These are phyloP conservation scores for Colletotrichum liriopes DNA, from an alignment of 2,329 filamentous ascomycete species.

Conservation along the genomic window DNA sequence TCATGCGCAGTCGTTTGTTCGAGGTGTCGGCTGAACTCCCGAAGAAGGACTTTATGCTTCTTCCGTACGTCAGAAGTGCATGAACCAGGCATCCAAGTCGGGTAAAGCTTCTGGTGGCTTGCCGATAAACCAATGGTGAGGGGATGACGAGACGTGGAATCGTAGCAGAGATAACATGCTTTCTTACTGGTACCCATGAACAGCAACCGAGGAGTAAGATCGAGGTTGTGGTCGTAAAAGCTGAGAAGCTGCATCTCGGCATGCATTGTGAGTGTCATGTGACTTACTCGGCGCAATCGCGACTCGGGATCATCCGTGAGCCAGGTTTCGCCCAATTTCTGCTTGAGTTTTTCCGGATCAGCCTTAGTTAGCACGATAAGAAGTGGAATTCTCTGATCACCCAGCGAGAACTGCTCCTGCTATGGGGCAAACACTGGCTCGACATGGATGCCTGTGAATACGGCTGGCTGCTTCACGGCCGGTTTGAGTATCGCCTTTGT, in stretches of 20 bases:
- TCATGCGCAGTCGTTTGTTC: slow-evolving; percentile 36
- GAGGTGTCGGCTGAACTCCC: slow-evolving; percentile 42
- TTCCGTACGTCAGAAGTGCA: slow-evolving; percentile 21
- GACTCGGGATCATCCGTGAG: slow-evolving; percentile 41
- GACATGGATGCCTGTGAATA: slow-evolving; percentile 46
- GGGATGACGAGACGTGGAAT: slow-evolving; percentile 48
- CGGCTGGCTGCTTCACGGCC: slow-evolving; percentile 45
- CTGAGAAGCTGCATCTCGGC: slow-evolving; percentile 52
- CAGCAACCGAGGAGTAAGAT: slow-evolving; percentile 42
- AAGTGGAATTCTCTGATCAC: not conserved
- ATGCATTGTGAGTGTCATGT: slow-evolving; percentile 47
- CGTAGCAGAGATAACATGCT: slow-evolving; percentile 51
- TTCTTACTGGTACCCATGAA: slow-evolving; percentile 54
- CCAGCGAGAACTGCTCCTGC: not conserved
- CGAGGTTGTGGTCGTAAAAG: slow-evolving; percentile 50
- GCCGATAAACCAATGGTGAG: slow-evolving; percentile 48
- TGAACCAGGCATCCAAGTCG: slow-evolving; percentile 51
- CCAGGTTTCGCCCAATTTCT: slow-evolving; percentile 5
- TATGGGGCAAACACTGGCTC: not conserved
- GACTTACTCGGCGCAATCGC: slow-evolving; percentile 45
- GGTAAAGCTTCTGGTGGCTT: slow-evolving; percentile 53
- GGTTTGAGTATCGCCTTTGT: slow-evolving; percentile 50
- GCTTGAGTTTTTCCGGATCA: not conserved
- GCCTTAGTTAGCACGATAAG: not conserved
- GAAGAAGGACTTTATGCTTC: slow-evolving; percentile 36